Conservation (phyloP, 352 stramenopile species). For the Phytophthora aleatoria region DNA sequence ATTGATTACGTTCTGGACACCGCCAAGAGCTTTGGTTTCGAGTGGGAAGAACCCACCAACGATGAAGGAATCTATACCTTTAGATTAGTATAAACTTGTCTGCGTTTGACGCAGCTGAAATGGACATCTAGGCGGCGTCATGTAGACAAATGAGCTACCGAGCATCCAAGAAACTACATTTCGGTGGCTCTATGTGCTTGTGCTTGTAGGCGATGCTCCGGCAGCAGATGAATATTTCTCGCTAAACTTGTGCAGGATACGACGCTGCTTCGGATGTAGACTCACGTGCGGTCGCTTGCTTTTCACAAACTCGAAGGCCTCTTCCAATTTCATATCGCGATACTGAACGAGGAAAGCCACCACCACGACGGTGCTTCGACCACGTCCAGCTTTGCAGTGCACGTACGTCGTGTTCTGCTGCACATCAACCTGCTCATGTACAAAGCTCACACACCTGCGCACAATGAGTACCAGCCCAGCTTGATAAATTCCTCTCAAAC, state of each 20-base stretch:
- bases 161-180: background rate
- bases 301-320: slow-evolving; percentile 58
- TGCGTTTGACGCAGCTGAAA: slow-evolving; percentile 21
- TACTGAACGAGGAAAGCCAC: slow-evolving; percentile 73
- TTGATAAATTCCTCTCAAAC: background rate
- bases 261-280: slow-evolving; percentile 62
- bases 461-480: background rate
- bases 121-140: slow-evolving; percentile 5
- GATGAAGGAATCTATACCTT: slow-evolving; percentile 71
- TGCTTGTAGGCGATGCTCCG: background rate
- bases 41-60: slow-evolving; percentile 52
- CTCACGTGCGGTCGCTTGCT: slow-evolving; percentile 66
- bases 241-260: slow-evolving; percentile 52
- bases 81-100: slow-evolving; percentile 39
- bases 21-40: slow-evolving; percentile 61
- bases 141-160: background rate
- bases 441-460: slow-evolving; percentile 62
- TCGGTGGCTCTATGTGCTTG: slow-evolving; percentile 7
- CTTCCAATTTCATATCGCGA: slow-evolving; percentile 58
- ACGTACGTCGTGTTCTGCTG: slow-evolving; percentile 71
- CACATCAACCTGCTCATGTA: slow-evolving; percentile 61
- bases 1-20: slow-evolving; percentile 68
- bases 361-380: slow-evolving; percentile 75
- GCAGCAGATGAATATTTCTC: slow-evolving; percentile 18
- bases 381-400: slow-evolving; percentile 82